These are phyloP conservation scores for Lathyrus aphaca DNA, from an alignment of 306 rosid species.

Conservation along the genomic window DNA sequence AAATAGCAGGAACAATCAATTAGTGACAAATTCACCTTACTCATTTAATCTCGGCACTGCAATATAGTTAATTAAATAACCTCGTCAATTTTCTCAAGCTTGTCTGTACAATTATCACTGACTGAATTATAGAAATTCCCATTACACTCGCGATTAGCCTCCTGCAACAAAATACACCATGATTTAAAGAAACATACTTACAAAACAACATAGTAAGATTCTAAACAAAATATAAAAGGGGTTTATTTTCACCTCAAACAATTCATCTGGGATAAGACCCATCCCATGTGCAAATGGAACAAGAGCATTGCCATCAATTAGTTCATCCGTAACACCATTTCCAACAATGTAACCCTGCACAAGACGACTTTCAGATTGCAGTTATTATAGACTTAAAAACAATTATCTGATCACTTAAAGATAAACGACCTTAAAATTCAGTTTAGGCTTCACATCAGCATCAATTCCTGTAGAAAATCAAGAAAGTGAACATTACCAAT, in stretches of 20 bases:
- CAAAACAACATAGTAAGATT: slow-evolving; percentile 18
- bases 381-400: slow-evolving; percentile 23
- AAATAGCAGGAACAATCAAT: slow-evolving; percentile 39
- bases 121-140: slow-evolving; percentile 61
- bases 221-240: slow-evolving; percentile 11
- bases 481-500: slow-evolving; percentile 33
- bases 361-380: slow-evolving; percentile 36
- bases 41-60: slow-evolving; percentile 18
- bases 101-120: slow-evolving; percentile 44
- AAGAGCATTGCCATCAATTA: slow-evolving; percentile 87
- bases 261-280: slow-evolving; percentile 88
- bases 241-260: slow-evolving; percentile 64
- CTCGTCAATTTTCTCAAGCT: slow-evolving; percentile 66
- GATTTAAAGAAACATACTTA: slow-evolving; percentile 33
- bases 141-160: slow-evolving; percentile 48
- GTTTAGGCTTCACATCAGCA: slow-evolving; percentile 57
- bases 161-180: slow-evolving; percentile 56
- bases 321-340: slow-evolving; percentile 85
- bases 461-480: slow-evolving; percentile 61
- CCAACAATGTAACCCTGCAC: slow-evolving; percentile 92
- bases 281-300: slow-evolving; percentile 94
- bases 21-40: slow-evolving; percentile 27
- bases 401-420: slow-evolving; percentile 30
- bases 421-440: slow-evolving; percentile 74
- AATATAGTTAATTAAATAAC: slow-evolving; percentile 48